Conservation (phyloP, 306 rosid species). For the Trichosanthes truncata region DNA sequence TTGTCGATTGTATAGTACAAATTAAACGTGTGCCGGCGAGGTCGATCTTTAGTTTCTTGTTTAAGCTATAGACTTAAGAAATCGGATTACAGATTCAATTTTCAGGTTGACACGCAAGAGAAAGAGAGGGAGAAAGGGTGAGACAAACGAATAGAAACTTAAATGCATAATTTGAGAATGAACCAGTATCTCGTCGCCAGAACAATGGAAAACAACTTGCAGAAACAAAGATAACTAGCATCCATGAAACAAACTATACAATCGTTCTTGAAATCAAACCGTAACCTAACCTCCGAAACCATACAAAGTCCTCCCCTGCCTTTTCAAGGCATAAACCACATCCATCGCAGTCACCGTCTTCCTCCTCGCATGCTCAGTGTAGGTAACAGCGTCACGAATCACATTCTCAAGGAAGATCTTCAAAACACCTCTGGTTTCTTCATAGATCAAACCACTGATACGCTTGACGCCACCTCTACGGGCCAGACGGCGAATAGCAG, state of each 20-base stretch:
- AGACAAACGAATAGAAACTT: background rate
- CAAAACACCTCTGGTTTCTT: constrained; percentile 24
- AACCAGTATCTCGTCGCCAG: background rate
- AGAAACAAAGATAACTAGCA: background rate
- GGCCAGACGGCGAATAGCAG: constrained; percentile 24
- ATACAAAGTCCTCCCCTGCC: constrained; percentile 24
- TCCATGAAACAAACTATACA: background rate
- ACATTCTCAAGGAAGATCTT: constrained; percentile 27
- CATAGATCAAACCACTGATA: constrained; percentile 22
- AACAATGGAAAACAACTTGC: background rate
- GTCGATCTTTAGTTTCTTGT: background rate
- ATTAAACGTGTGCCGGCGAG: too few relatives aligned
- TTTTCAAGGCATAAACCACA: constrained; percentile 18
- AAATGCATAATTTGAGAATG: background rate
- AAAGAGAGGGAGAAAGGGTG: background rate
- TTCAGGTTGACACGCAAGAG: background rate
- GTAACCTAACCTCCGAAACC: constrained; percentile 21
- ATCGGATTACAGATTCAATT: background rate
- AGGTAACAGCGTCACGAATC: constrained; percentile 26
- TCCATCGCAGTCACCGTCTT: constrained; percentile 27
- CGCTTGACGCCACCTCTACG: constrained; percentile 29
- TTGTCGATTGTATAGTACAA: too few relatives aligned
- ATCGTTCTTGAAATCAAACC: background rate
- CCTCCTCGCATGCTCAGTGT: constrained; percentile 22
- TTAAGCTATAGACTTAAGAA: background rate